Percentiles rank a stretch among this genome's conserved stretches.
Conservation (phyloP, 73 alveolate genomes). For the Urostyla sp. region DNA sequence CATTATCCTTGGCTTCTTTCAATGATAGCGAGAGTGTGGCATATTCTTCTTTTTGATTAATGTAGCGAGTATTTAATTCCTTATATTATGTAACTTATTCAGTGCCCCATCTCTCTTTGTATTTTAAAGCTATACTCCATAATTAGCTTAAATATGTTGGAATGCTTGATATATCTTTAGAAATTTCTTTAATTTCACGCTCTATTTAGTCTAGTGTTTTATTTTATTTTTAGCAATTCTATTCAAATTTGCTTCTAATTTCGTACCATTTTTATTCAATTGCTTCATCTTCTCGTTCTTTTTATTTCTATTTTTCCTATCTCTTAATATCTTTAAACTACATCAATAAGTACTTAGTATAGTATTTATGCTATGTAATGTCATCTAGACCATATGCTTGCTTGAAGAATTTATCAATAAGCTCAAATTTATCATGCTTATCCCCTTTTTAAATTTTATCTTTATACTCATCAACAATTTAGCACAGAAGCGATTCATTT, state of each 20-base stretch:
- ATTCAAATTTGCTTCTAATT: conserved; percentile 1
- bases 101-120: conserved; percentile 1
- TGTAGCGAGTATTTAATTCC: neutral
- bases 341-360: too few relatives aligned
- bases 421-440: neutral
- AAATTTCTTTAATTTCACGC: neutral
- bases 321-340: too few relatives aligned
- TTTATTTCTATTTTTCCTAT: too few relatives aligned
- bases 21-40: neutral
- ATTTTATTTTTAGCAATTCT: conserved; percentile 19
- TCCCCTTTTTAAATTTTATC: neutral
- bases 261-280: too few relatives aligned
- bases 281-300: too few relatives aligned
- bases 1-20: neutral
- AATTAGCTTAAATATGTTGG: neutral
- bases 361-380: conserved; percentile 1
- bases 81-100: conserved; percentile 20
- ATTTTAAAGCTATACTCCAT: neutral
- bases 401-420: conserved; percentile 11
- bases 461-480: neutral
- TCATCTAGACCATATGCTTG: conserved; percentile 28
- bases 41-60: conserved; percentile 20
- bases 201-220: neutral
- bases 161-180: neutral
- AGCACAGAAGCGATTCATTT: neutral